These are phyloP conservation scores for Wickerhamiella brachini DNA, from an alignment of 805 yeast species.

Conservation along the genomic window DNA sequence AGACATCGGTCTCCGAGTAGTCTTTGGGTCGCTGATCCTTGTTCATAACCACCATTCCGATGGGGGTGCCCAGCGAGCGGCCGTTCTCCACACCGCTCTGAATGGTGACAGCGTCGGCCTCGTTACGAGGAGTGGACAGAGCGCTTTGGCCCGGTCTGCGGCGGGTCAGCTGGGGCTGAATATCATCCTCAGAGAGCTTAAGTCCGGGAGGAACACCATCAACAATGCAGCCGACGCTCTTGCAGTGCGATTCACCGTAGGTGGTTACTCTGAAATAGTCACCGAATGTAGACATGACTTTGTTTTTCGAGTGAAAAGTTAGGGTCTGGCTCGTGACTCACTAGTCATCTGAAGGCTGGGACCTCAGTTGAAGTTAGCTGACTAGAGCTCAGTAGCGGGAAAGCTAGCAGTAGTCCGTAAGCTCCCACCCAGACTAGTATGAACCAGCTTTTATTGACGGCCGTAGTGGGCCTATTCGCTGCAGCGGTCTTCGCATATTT, in stretches of 20 bases:
- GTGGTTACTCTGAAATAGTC: constrained; percentile 64
- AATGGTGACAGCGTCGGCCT: constrained; percentile 81
- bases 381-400: too few relatives aligned
- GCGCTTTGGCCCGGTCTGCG: constrained; percentile 97
- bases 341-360: not conserved
- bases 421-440: too few relatives aligned
- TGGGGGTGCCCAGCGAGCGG: constrained; percentile 84
- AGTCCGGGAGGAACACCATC: constrained; percentile 98
- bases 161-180: constrained; percentile 91
- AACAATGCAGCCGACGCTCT: constrained; percentile 93
- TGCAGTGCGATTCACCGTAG: constrained; percentile 96
- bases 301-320: not conserved
- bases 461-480: constrained; percentile 9
- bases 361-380: too few relatives aligned
- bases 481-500: constrained; percentile 1
- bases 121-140: constrained; percentile 87
- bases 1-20: constrained; percentile 86
- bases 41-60: constrained; percentile 82
- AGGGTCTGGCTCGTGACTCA: not conserved
- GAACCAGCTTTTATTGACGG: constrained; percentile 1
- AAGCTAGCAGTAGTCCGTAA: too few relatives aligned
- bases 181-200: constrained; percentile 67
- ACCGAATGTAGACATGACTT: constrained; percentile 63
- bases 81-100: constrained; percentile 93
- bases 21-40: constrained; percentile 97